Conservation (phyloP, 345 rosid genomes). For the Moringa oleifera region DNA sequence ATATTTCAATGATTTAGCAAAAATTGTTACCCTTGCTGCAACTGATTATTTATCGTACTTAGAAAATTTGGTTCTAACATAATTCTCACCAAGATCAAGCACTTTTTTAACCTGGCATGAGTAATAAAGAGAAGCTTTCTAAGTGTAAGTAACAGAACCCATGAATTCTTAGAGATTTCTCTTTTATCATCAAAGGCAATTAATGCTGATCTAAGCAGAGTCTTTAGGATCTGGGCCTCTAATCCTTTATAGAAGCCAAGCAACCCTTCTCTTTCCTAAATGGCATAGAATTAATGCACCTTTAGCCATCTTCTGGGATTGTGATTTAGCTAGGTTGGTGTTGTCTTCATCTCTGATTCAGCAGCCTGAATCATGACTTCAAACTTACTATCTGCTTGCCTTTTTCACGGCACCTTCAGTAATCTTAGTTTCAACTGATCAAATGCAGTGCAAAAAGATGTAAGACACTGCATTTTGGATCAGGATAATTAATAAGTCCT, state of each 20-base stretch:
- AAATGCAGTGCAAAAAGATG: constrained; percentile 88
- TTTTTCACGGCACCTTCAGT: constrained; percentile 29
- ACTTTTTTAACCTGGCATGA: constrained; percentile 37
- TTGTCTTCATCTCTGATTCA: constrained; percentile 45
- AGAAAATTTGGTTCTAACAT: too few species aligned
- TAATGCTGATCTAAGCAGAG: constrained; percentile 91
- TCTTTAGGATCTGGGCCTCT: constrained; percentile 88
- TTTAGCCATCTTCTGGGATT: constrained; percentile 37
- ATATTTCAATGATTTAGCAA: too few species aligned
- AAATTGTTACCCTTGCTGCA: background rate
- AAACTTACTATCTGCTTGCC: constrained; percentile 51
- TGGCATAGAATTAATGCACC: constrained; percentile 48
- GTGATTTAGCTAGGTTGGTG: constrained; percentile 23
- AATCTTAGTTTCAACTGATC: constrained; percentile 85
- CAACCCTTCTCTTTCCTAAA: constrained; percentile 76
- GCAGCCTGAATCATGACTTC: constrained; percentile 87
- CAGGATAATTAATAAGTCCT: too few species aligned
- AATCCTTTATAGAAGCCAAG: constrained; percentile 87
- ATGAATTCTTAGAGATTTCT: constrained; percentile 75
- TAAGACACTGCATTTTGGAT: too few species aligned
- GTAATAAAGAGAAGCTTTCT: constrained; percentile 42
- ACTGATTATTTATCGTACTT: background rate
- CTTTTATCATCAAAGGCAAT: constrained; percentile 90
- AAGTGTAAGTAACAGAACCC: constrained; percentile 71
- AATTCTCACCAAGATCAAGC: constrained; percentile 2